phyloP scores from a whole-genome alignment of 208 protist genomes.

The Acanthamoeba sp. region DNA sequence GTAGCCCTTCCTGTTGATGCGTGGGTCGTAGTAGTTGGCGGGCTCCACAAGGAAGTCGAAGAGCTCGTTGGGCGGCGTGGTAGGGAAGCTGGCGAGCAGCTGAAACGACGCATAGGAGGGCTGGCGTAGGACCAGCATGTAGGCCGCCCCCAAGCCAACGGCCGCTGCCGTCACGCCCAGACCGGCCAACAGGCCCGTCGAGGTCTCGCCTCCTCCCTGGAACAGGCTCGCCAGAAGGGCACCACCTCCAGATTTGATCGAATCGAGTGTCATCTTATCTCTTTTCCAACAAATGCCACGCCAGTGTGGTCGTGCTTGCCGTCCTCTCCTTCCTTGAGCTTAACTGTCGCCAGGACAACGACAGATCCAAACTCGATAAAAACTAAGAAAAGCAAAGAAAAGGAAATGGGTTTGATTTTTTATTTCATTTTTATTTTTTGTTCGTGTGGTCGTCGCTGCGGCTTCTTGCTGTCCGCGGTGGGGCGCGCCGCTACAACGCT shows the following conservation, averaged over 20 bases:
- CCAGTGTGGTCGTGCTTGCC: background rate
- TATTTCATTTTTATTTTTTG: background rate
- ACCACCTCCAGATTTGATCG: background rate
- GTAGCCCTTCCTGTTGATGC: background rate
- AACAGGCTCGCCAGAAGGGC: background rate
- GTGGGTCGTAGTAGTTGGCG: conserved; percentile 32
- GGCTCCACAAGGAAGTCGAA: conserved; percentile 31
- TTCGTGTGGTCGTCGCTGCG: background rate
- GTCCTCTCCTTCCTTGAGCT: too few relatives aligned
- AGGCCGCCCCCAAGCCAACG: background rate
- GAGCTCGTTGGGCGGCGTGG: background rate
- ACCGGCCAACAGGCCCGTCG: background rate
- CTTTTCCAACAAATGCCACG: background rate
- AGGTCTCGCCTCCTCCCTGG: background rate
- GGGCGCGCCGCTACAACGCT: background rate
- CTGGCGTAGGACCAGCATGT: background rate
- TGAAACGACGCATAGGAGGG: background rate
- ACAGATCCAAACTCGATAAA: too few relatives aligned
- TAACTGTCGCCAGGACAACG: background rate
- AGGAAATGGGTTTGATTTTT: background rate
- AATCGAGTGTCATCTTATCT: background rate
- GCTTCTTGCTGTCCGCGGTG: background rate
- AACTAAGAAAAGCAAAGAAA: background rate
- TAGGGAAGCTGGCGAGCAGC: background rate
- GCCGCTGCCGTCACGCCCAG: conserved; percentile 1